Evolutionary conservation across 768 basidiomycete genomes (phyloP), one percentile per base, ranked within the genome.

Genomic region (Paxillus involutus): DNA sequence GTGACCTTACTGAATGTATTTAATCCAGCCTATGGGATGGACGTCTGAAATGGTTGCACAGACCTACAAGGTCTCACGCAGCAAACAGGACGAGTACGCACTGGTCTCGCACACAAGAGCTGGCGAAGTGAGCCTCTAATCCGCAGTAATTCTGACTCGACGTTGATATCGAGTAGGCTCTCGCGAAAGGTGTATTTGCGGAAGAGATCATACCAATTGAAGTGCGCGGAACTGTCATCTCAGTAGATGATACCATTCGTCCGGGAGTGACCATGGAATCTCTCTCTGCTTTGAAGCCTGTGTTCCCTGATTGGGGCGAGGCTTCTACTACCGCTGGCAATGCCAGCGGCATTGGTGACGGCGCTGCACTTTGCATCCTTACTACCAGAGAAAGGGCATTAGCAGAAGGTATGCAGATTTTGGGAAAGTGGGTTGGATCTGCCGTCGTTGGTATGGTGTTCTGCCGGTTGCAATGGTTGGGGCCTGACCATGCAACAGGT

Each of bases 1-100:
- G 36, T 36, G 16, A 42, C 37, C 26, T 24, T 24, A 26, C 16
- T 57, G 45, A 59, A 13, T n/a, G 53, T 35, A 37, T 24, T 11
- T 43, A 43, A 33, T 21, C 13, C 56, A 92, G 88, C 88, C 91
- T 11, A 94, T 94, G 94, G 94, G 94, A 47, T 99, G 92, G 92
- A 94, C 92, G 1, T 90, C 90, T 5, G 92, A 94, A 70, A 86
- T 90, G 84, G 90, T 94, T 19, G 90, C 92, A n/a, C 70, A 86
- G 62, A 75, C 80, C 8, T 94, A 85, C 73, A 79, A 84, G n/a
- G 71, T 94, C 53, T 77, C 91, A 4, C 86, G 95, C 35, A 74
- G 84, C 64, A 86, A 80, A 61, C 95, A 98, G 71, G 96, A 98
- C 68, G 80, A 91, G 51, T 95, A 91, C 66, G 95, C 95, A 0